A percentile compares a stretch with the other conserved stretches of the same genome.
phyloP scores from a whole-genome alignment of 805 yeast species.

The Suhomyces canberraensis region DNA sequence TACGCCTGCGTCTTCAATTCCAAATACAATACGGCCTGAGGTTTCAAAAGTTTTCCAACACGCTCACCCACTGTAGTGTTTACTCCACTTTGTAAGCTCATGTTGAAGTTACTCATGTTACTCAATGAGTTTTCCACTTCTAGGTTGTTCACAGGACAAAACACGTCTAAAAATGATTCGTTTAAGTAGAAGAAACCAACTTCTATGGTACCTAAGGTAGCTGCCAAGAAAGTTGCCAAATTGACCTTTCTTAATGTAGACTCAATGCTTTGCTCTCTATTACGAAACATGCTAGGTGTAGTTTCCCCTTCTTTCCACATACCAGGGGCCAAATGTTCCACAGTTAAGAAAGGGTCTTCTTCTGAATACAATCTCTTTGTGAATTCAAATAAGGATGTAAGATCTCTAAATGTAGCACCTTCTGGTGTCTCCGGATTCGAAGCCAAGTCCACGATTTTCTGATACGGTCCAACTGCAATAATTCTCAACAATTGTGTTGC shows the following conservation, averaged over 20 bases:
- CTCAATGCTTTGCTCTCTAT: constrained; percentile 59
- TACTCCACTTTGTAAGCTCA: constrained; percentile 33
- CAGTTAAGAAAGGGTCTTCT: constrained; percentile 68
- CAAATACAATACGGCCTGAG: constrained; percentile 74
- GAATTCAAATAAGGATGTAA: constrained; percentile 75
- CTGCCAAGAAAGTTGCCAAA: constrained; percentile 82
- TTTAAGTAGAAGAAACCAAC: constrained; percentile 86
- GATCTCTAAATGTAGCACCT: constrained; percentile 62
- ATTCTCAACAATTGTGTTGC: constrained; percentile 76
- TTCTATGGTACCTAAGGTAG: constrained; percentile 78
- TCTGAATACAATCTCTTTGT: constrained; percentile 67
- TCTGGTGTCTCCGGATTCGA: constrained; percentile 62
- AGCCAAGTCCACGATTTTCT: constrained; percentile 68
- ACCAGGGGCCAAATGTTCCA: constrained; percentile 68
- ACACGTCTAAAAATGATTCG: constrained; percentile 79
- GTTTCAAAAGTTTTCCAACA: constrained; percentile 64
- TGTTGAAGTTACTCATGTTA: constrained; percentile 29
- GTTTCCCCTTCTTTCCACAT: constrained; percentile 62
- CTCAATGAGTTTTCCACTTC: constrained; percentile 46
- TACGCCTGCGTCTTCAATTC: constrained; percentile 95
- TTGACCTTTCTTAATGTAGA: constrained; percentile 79
- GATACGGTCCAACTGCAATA: constrained; percentile 71
- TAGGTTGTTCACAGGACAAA: constrained; percentile 69
- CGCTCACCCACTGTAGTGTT: constrained; percentile 36
- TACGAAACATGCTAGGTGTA: constrained; percentile 55